These are phyloP conservation scores for Aspergillus sp. DNA, from an alignment of 2,329 filamentous ascomycete species.

Conservation along the genomic window DNA sequence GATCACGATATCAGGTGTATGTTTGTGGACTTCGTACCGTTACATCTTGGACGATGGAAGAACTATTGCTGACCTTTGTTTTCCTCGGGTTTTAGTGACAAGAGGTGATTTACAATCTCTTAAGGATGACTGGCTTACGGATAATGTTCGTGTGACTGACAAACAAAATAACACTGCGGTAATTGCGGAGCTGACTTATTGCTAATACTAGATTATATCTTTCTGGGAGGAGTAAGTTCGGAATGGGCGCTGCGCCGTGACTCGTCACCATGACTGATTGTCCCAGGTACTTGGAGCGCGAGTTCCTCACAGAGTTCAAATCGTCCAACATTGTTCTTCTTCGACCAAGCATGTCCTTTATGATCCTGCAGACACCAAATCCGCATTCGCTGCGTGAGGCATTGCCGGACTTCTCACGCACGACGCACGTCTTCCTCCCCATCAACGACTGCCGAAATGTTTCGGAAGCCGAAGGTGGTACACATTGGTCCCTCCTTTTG, in stretches of 20 bases:
- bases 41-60: no score
- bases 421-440: constrained; percentile 92
- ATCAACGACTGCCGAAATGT: constrained; percentile 85
- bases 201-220: constrained; percentile 70
- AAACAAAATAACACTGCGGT: neutral
- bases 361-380: constrained; percentile 73
- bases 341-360: constrained; percentile 87
- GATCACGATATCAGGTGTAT: constrained; percentile 66
- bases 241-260: neutral
- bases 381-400: constrained; percentile 62
- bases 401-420: constrained; percentile 74
- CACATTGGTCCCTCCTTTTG: constrained; percentile 91
- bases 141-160: constrained; percentile 66
- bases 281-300: constrained; percentile 75
- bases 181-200: constrained; percentile 21
- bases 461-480: constrained; percentile 78
- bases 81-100: constrained; percentile 60
- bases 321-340: constrained; percentile 86
- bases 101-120: constrained; percentile 86
- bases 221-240: constrained; percentile 89
- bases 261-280: constrained; percentile 11
- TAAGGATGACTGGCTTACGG: constrained; percentile 92
- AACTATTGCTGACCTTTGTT: neutral
- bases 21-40: constrained; percentile 24
- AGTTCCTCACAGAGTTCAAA: constrained; percentile 76